phyloP scores from a whole-genome alignment of 192 early-diverging fungal genomes.

The Podila epigama region DNA sequence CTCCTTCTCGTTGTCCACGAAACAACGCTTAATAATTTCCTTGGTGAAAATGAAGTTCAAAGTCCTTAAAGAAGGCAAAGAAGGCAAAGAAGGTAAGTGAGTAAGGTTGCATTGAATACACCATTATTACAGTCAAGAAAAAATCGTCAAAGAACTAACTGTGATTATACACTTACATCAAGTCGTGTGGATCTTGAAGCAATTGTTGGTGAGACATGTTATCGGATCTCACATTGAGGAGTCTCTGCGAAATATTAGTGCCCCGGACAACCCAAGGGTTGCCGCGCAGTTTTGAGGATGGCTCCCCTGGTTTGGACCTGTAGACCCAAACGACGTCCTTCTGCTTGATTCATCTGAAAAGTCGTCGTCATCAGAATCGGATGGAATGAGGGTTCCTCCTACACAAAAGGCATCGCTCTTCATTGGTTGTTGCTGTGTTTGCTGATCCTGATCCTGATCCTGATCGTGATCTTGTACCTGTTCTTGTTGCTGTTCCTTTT shows the following conservation, averaged over 20 bases:
- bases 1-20: conserved; percentile 2
- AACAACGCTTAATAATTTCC: conserved; percentile 13
- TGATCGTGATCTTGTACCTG: neutral
- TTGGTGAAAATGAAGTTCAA: conserved; percentile 22
- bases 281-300: conserved; percentile 7
- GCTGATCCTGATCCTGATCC: conserved; percentile 7
- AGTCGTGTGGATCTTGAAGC: conserved; percentile 12
- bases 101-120: neutral
- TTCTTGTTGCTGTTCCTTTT: conserved; percentile 7
- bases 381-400: conserved; percentile 1
- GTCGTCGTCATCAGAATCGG: conserved; percentile 15
- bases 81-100: too few species aligned
- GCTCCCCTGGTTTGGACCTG: conserved; percentile 9
- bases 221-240: conserved; percentile 4
- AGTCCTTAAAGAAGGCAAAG: conserved; percentile 9
- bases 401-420: conserved; percentile 1
- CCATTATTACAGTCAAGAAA: conserved; percentile 4
- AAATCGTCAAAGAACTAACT: neutral
- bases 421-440: conserved; percentile 2
- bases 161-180: conserved; percentile 17
- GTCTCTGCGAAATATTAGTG: conserved; percentile 11
- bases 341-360: conserved; percentile 16
- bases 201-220: conserved; percentile 18
- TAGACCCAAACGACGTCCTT: conserved; percentile 19
- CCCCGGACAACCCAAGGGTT: conserved; percentile 8